Conservation (phyloP, 192 early-diverging fungal genomes). For the Spizellomyces sp. region DNA sequence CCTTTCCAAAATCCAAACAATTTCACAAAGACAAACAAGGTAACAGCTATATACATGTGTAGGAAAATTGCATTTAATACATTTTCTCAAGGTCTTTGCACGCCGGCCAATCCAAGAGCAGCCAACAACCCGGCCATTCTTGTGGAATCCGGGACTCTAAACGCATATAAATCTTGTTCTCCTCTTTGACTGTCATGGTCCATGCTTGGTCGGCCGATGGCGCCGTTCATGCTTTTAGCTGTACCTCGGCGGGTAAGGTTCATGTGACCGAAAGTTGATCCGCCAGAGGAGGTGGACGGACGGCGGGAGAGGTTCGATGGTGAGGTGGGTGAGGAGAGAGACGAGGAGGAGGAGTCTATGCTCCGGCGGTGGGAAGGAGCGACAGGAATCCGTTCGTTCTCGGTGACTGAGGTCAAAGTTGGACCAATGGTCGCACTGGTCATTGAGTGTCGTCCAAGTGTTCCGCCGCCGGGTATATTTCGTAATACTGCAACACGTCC, state of each 20-base stretch:
- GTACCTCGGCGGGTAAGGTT: background rate
- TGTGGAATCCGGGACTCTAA: conserved; percentile 13
- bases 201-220: background rate
- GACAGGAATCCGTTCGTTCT: background rate
- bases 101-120: conserved; percentile 25
- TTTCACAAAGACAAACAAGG: too few species aligned
- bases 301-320: background rate
- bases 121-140: conserved; percentile 29
- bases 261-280: background rate
- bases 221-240: background rate
- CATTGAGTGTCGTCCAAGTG: too few species aligned
- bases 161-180: conserved; percentile 28
- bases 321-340: background rate
- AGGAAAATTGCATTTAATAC: too few species aligned
- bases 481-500: background rate
- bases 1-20: too few species aligned
- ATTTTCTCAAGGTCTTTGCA: background rate
- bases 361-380: background rate
- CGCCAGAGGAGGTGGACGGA: background rate
- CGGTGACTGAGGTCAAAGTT: background rate
- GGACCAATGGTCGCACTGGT: background rate
- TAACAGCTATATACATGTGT: too few species aligned
- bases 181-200: background rate
- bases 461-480: background rate
- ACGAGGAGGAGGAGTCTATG: background rate